A percentile compares a stretch with the other conserved stretches of the same genome.
Evolutionary conservation across 2,329 filamentous ascomycete species (phyloP).

Genomic region (Hawksworthiomyces lignivorus): DNA sequence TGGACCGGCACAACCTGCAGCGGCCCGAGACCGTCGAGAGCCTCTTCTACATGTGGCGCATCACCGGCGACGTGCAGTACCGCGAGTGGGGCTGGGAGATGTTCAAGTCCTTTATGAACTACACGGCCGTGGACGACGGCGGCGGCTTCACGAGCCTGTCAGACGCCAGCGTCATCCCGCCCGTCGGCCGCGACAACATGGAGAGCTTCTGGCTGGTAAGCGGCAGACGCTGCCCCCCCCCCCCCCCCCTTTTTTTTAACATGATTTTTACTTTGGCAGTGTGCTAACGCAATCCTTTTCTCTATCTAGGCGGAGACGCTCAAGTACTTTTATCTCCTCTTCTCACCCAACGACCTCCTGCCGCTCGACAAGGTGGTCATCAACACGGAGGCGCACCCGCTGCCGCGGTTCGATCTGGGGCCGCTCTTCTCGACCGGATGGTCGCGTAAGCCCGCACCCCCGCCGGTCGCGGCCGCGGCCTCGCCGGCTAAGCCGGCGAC

Average conservation of each 20-base stretch:
- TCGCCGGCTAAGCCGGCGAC: no score
- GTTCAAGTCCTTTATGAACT: slow-evolving; percentile 83
- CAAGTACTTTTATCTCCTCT: slow-evolving; percentile 95
- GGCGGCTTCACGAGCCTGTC: slow-evolving; percentile 76
- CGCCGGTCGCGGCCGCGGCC: no score
- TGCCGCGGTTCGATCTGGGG: slow-evolving; percentile 79
- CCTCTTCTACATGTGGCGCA: slow-evolving; percentile 97
- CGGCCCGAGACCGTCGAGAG: slow-evolving; percentile 95
- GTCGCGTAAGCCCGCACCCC: slow-evolving; percentile 51
- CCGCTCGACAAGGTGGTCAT: slow-evolving; percentile 83
- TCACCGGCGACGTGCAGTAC: slow-evolving; percentile 84
- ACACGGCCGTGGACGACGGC: slow-evolving; percentile 70
- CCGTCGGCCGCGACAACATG: slow-evolving; percentile 78
- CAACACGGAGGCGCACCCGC: slow-evolving; percentile 90
- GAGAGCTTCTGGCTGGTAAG: slow-evolving; percentile 96
- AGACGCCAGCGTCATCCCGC: slow-evolving; percentile 66
- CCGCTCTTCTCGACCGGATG: slow-evolving; percentile 74
- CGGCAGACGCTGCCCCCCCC: no score
- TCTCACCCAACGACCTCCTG: slow-evolving; percentile 74
- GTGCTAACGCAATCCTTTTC: slow-evolving; percentile 8
- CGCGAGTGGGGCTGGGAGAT: slow-evolving; percentile 98
- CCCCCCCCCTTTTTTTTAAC: no score
- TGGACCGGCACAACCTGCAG: slow-evolving; percentile 89
- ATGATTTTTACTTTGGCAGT: background rate
- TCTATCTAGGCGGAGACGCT: slow-evolving; percentile 96